Evolutionary conservation across 139 green algal genomes (phyloP), one percentile per base, ranked within the genome.

Genomic region (Nannochloris sp.): DNA sequence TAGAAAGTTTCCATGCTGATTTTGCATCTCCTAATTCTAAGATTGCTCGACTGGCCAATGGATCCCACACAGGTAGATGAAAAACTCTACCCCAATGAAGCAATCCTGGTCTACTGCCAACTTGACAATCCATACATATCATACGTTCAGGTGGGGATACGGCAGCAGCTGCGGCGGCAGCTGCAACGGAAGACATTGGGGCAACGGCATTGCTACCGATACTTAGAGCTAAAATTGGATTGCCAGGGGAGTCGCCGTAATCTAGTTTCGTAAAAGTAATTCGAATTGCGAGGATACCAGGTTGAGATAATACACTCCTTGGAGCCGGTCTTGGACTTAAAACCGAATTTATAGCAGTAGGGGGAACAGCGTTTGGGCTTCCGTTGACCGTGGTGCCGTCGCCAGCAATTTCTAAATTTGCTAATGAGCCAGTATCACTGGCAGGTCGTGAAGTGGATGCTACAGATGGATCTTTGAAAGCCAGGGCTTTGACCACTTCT

Each of bases 11-110:
- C 27, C 39, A 42, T 23, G 68, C 12, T 9, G 35, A 60, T 0
- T 46, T 44, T 30, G 51, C 62, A 35, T 68, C 60, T 0, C 68
- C 68, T 27, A 75, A 60, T 32, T 75, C 68, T 4, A 75, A 36
- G 12, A 59, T 5, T 37, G 63, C 29, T 1, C 65, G 65, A 6
- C 29, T 38, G 30, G 36, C 19, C 9, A 12, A n/a, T 12, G 30
- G 38, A 4, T 15, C 29, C 34, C 9, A 31, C 44, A 61, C 10
- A 2, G 68, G 60, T 19, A 75, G 31, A 65, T 75, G 67, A 19
- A 75, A 75, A 6, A 75, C 60, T 13, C 61, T 58, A 4, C 68
- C 68, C 68, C 68, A 75, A 35, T 75, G 68, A 48, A 75, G 60
- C 32, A 61, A 31, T 23, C 68, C 68, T 48, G 56, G 36, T 19